Percentiles rank a stretch among this genome's conserved stretches.
phyloP scores from a whole-genome alignment of 2,329 filamentous ascomycete genomes.

The Aspergillus fructus region DNA sequence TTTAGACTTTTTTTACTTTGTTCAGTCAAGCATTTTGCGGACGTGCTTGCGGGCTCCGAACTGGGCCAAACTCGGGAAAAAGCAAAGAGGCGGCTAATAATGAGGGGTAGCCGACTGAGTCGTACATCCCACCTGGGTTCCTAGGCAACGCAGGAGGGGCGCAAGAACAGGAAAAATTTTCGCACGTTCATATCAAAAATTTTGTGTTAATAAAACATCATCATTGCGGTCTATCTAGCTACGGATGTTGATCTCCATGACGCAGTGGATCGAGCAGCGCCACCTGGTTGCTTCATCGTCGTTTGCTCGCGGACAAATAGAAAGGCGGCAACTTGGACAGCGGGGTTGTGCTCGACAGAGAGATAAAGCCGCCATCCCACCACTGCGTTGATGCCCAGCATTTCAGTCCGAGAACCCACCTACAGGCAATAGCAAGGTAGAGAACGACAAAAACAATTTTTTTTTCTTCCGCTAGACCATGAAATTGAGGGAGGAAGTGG shows the following conservation, averaged over 20 bases:
- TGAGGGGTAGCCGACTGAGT: slow-evolving; percentile 11
- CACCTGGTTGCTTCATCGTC: slow-evolving; percentile 21
- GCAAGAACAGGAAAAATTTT: slow-evolving; percentile 9
- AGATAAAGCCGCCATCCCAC: slow-evolving; percentile 16
- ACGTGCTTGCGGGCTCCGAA: neutral
- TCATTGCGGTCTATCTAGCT: slow-evolving; percentile 2
- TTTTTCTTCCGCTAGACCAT: neutral
- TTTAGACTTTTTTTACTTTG: slow-evolving; percentile 3
- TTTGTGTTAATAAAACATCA: slow-evolving; percentile 5
- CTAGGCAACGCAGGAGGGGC: slow-evolving; percentile 1
- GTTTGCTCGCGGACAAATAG: slow-evolving; percentile 16
- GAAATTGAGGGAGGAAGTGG: slow-evolving; percentile 16
- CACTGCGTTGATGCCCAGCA: slow-evolving; percentile 41
- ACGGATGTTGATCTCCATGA: slow-evolving; percentile 14
- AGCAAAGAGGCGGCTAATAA: neutral
- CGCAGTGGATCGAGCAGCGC: slow-evolving; percentile 20
- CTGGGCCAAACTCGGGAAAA: slow-evolving; percentile 4
- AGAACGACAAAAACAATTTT: slow-evolving; percentile 23
- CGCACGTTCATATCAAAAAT: neutral
- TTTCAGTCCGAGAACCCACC: slow-evolving; percentile 22
- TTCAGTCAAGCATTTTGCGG: neutral
- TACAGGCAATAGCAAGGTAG: slow-evolving; percentile 11
- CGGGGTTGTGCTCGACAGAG: slow-evolving; percentile 26
- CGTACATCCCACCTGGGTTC: slow-evolving; percentile 8
- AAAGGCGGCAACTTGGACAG: slow-evolving; percentile 10